Evolutionary conservation across 2,329 filamentous ascomycete genomes (phyloP), one percentile per base, ranked within the genome.

Genomic region (Colletotrichum ledebouriae): DNA sequence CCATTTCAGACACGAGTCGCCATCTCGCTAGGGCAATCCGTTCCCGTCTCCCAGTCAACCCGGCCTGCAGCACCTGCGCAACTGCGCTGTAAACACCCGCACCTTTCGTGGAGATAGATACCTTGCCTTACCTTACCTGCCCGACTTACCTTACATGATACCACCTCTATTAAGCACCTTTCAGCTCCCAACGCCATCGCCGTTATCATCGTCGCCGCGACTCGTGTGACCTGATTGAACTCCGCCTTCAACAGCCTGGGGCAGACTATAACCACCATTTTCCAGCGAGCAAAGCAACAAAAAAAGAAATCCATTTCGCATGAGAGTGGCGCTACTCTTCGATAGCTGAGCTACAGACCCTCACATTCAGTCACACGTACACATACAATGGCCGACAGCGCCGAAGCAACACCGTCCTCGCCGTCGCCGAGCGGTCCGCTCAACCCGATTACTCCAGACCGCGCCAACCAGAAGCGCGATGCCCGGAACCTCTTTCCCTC

Each of bases 361-460:
- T 12, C 20, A 50, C 17, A 41, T 41, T n/a, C 10, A 63, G 50
- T 34, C 20, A n/a, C 20, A 17, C 12, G 4, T 25, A 49, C 41
- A 34, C 39, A 53, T 59, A 71, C 71, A 52, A 85, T 85, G 83
- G 82, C 84, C 71, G 69, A 72, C 66, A 77, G 75, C 71, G 79
- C 80, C 74, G 86, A 85, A 9, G 44, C 58, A 39, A 39, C 37
- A 17, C 76, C 84, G 83, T 72, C 80, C 13, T 58, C 84, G 69
- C 84, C 84, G 73, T 86, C 87, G 70, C 67, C 67, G 49, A 84
- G 83, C 69, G 83, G 84, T 71, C 87, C 90, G 59, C 82, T 92
- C 56, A 87, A 88, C 71, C 81, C 85, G 41, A 81, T 87, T 59
- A 90, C 90, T 20, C 88, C 89, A 10, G 89, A 91, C 73, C 89